Conservation (phyloP, 495 filamentous ascomycete genomes). For the Penicillium cataractarum region DNA sequence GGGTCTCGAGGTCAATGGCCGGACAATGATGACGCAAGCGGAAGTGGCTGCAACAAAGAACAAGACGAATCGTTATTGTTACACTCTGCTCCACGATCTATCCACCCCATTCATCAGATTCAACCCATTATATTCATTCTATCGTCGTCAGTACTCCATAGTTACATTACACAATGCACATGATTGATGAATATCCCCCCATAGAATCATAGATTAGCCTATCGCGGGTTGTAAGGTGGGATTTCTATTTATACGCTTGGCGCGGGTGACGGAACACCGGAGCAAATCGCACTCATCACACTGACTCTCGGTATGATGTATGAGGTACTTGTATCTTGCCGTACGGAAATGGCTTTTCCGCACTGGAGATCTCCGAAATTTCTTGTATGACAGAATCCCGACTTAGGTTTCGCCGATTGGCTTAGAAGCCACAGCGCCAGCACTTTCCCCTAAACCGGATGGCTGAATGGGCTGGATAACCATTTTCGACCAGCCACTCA, state of each 20-base stretch:
- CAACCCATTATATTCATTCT: background rate
- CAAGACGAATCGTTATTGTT: background rate
- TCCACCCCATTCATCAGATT: background rate
- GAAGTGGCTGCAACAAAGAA: constrained; percentile 4
- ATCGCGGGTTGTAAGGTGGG: background rate
- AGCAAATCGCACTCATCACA: constrained; percentile 2
- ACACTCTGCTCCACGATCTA: background rate
- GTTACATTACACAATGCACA: background rate
- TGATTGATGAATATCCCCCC: background rate
- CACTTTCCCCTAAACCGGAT: background rate
- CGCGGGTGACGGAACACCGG: constrained; percentile 1
- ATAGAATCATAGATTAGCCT: constrained; percentile 1
- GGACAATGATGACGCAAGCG: constrained; percentile 27
- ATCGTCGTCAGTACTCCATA: background rate
- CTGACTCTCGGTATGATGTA: background rate
- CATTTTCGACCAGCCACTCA: background rate
- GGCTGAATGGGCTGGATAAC: background rate
- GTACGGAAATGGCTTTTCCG: background rate
- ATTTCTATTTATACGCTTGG: constrained; percentile 7
- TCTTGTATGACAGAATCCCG: background rate
- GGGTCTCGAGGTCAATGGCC: constrained; percentile 3
- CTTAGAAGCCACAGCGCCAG: background rate
- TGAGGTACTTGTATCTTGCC: background rate
- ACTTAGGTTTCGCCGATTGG: constrained; percentile 11
- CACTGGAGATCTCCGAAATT: background rate